Base-by-base conservation (phyloP, 306 rosid species). In the Citrullus mucosospermus region DNA sequence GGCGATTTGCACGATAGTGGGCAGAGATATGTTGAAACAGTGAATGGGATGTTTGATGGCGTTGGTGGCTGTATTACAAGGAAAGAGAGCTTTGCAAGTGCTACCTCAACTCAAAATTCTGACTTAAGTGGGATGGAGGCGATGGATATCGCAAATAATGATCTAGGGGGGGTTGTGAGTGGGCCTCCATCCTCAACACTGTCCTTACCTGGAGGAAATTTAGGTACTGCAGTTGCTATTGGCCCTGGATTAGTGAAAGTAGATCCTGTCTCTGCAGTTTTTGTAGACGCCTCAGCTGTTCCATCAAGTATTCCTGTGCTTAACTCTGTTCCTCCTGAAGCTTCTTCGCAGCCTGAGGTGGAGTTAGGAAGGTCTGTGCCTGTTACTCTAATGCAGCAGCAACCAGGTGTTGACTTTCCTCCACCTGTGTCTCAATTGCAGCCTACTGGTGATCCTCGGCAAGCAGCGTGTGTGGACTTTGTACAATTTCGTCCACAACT, bases 21-120 rank as follows among this genome's bases (percentile, higher is more conserved):
- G 55, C 96, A 84, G 88, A 87, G 80, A 80, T 93, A 89, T 78
- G 88, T 93, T 80, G 94, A 93, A 73, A 93, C 97, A 5, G 94
- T 92, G 84, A 93, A 93, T 85, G 97, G 89, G 51, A 55, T 88
- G 63, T 57, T 44, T n/a, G 96, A 87, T 78, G 85, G 83, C 50
- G 70, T 71, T 54, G 80, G 81, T 68, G 79, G 81, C 70, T 84
- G 88, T 44, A 81, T 90, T 41, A 78, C 57, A 36, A 86, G 87
- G 82, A 90, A 83, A 88, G 98, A 51, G 87, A 93, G 97, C 69
- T 53, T 82, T 53, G 70, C 88, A 55, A 93, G 98, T 83, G 94
- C 87, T 12, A 81, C 94, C 44, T 90, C 96, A 41, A 92, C 96
- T 0, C 94, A 89, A 75, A 88, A 88, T 89, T 92, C 98, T 46